These are phyloP conservation scores for Eutypella sp. DNA, from an alignment of 2,329 filamentous ascomycete species.

Conservation along the genomic window DNA sequence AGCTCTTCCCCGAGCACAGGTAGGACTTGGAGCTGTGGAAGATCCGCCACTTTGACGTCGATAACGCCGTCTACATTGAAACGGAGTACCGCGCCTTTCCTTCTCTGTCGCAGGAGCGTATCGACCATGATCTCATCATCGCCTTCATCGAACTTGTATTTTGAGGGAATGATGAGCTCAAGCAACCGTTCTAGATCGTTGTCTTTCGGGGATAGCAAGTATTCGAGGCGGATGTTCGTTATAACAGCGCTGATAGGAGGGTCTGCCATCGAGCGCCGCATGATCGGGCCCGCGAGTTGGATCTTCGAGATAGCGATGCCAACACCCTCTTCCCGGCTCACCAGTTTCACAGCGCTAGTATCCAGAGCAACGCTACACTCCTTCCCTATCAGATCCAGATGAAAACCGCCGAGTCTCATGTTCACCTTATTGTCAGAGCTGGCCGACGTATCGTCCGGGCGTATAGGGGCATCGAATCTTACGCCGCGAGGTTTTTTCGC, in stretches of 20 bases:
- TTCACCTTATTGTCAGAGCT: slow-evolving; percentile 63
- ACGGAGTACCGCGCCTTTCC: slow-evolving; percentile 79
- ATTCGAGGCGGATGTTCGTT: slow-evolving; percentile 65
- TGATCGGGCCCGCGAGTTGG: slow-evolving; percentile 66
- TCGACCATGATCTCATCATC: slow-evolving; percentile 95
- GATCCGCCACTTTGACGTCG: slow-evolving; percentile 57
- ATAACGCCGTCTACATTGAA: slow-evolving; percentile 60
- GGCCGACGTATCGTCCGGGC: slow-evolving; percentile 42
- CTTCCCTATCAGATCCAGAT: slow-evolving; percentile 71
- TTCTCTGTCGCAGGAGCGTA: slow-evolving; percentile 77
- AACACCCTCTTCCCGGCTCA: slow-evolving; percentile 68
- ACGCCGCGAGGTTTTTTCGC: slow-evolving; percentile 49
- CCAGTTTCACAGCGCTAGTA: slow-evolving; percentile 76
- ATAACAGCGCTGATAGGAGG: slow-evolving; percentile 61
- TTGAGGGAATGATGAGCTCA: slow-evolving; percentile 84
- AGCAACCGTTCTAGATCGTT: slow-evolving; percentile 77
- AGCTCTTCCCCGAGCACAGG: slow-evolving; percentile 73
- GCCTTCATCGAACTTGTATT: slow-evolving; percentile 76
- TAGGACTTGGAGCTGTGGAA: slow-evolving; percentile 63
- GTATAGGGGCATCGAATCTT: slow-evolving; percentile 50
- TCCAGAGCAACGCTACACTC: slow-evolving; percentile 70
- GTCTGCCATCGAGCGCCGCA: slow-evolving; percentile 45
- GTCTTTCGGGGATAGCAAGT: slow-evolving; percentile 67
- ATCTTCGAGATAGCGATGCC: slow-evolving; percentile 71
- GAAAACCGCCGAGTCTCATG: slow-evolving; percentile 68